phyloP scores from a whole-genome alignment of 306 rosid genomes.

The Cicer chorassanicum region DNA sequence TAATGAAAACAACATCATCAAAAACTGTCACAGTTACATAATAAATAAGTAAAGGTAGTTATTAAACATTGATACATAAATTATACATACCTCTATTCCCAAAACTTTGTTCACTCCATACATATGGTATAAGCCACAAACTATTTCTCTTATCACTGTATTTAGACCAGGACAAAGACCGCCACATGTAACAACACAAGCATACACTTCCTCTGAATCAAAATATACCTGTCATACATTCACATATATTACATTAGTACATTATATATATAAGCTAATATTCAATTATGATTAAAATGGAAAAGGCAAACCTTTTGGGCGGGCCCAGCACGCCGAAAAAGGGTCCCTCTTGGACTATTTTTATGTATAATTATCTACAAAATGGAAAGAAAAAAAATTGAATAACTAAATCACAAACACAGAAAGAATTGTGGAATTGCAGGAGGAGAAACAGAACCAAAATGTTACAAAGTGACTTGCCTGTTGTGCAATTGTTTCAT shows the following conservation, averaged over 20 bases:
- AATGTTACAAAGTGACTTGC: slow-evolving; percentile 39
- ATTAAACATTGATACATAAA: neutral
- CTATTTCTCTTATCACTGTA: slow-evolving; percentile 93
- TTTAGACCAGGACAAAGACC: slow-evolving; percentile 99
- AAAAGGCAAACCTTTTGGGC: slow-evolving; percentile 60
- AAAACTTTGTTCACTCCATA: slow-evolving; percentile 79
- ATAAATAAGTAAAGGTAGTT: slow-evolving; percentile 1
- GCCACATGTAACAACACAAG: slow-evolving; percentile 93
- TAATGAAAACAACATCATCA: neutral
- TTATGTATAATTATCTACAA: slow-evolving; percentile 77
- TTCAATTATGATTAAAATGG: neutral
- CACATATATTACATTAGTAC: neutral
- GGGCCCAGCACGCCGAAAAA: slow-evolving; percentile 96
- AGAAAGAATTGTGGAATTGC: neutral
- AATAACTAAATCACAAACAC: slow-evolving; percentile 19
- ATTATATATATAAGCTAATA: neutral
- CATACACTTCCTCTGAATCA: slow-evolving; percentile 77
- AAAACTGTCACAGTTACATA: neutral
- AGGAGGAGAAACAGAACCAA: neutral
- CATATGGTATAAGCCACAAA: slow-evolving; percentile 85
- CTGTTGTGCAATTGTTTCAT: slow-evolving; percentile 70
- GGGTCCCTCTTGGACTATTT: slow-evolving; percentile 78
- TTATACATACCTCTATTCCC: slow-evolving; percentile 65
- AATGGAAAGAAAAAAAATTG: slow-evolving; percentile 7
- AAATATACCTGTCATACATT: slow-evolving; percentile 67